Base-by-base conservation (phyloP, 768 basidiomycete species). In the Termitomyces sp. region DNA sequence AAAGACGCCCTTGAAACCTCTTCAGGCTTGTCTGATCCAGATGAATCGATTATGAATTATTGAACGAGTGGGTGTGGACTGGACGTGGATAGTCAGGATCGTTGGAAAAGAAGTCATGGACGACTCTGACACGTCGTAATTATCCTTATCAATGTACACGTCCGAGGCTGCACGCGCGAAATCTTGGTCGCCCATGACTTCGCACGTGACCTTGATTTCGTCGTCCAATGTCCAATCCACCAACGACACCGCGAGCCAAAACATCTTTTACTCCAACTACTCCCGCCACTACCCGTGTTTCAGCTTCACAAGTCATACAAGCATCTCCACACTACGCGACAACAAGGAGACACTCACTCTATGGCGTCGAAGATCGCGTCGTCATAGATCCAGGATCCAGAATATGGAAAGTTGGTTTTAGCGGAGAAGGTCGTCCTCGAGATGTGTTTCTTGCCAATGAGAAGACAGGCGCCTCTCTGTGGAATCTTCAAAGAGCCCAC, bases 341-440 rank as follows among this genome's bases (percentile, higher is more conserved):
- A 10, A 90, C 90, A 1, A 79, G 93, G 47, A 79, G 94, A 55
- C 96, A 98, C 69, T 96, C 94, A 1, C 75, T 98, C 8, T 99
- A 99, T 73, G 97, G 97, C 28, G 93, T 91, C 7, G 97, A 99
- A 68, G 97, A 98, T 72, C 82, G 96, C 47, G 84, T 98, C 43
- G 84, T 99, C 56, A 89, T 99, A 62, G 97, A 99, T 70, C 88
- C 94, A 24, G 97, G 97, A 20, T 94, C 92, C 47, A 79, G 88
- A 54, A 81, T 94, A 59, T 98, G 96, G 95, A 97, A 95, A 74
- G 92, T 95, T 11, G 97, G 97, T 2, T 98, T 98, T 76, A 95
- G 94, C 66, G 96, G 96, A 14, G 97, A 99, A 75, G 86, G 94
- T 4, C 80, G 85, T 58, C 94, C 97, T 9, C 74, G 97, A 64